phyloP scores from a whole-genome alignment of 2,329 filamentous ascomycete species.

The Penicillium aurantiogriseum region DNA sequence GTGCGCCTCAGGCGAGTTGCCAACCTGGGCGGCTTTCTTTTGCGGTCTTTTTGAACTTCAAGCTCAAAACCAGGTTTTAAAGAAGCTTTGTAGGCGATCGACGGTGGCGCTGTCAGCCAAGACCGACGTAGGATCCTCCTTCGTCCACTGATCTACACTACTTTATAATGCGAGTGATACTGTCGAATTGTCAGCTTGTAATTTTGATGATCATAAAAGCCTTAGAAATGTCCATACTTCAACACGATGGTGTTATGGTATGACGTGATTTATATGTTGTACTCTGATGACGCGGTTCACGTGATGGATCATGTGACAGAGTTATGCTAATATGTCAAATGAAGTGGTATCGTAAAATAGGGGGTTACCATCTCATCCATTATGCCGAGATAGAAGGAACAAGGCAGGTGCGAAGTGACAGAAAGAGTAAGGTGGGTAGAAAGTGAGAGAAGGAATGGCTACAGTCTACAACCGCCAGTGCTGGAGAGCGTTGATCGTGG shows the following conservation, averaged over 20 bases:
- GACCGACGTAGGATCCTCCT: background rate
- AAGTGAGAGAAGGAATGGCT: too few relatives aligned
- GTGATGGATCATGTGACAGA: background rate
- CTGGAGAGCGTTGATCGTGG: too few relatives aligned
- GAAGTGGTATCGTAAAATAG: too few relatives aligned
- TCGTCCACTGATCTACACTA: background rate
- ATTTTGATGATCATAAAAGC: background rate
- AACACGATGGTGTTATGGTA: background rate
- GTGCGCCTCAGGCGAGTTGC: background rate
- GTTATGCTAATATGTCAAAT: background rate
- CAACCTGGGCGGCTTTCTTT: background rate
- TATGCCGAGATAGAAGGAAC: too few relatives aligned
- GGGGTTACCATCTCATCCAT: too few relatives aligned
- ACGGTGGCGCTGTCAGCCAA: slow-evolving; percentile 10
- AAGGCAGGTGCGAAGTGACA: too few relatives aligned
- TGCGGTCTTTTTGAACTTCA: background rate
- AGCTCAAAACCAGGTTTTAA: background rate
- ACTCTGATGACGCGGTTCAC: background rate
- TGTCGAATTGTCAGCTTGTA: background rate
- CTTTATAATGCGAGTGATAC: background rate
- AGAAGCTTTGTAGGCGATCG: slow-evolving; percentile 9
- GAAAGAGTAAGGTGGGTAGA: too few relatives aligned
- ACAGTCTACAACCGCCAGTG: too few relatives aligned
- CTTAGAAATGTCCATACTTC: background rate
- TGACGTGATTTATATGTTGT: background rate